A percentile compares a stretch with the other conserved stretches of the same genome.
Conservation (phyloP, 768 basidiomycete genomes). For the Rossbeevera mucosa region DNA sequence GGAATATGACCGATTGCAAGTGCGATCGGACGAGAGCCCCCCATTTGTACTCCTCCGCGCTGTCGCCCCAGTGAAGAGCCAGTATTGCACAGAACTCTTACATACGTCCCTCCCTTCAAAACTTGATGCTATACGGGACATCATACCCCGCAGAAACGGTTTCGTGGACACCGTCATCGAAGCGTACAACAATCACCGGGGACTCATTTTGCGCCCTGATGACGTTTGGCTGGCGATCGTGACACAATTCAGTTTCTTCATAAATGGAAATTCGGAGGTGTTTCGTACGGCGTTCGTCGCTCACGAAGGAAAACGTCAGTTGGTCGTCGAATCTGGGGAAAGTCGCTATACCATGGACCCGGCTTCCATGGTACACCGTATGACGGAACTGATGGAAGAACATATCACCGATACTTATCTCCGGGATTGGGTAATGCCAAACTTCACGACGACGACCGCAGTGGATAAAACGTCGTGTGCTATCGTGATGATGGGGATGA, state of each 20-base stretch:
- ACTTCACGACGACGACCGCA: conserved; percentile 42
- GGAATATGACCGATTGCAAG: conserved; percentile 26
- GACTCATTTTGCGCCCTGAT: conserved; percentile 44
- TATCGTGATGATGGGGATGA: conserved; percentile 40
- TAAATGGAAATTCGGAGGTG: conserved; percentile 34
- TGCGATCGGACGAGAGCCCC: conserved; percentile 20
- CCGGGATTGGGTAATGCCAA: conserved; percentile 38
- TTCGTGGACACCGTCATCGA: conserved; percentile 34
- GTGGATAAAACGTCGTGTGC: conserved; percentile 37
- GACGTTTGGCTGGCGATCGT: conserved; percentile 42
- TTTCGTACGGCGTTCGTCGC: conserved; percentile 31
- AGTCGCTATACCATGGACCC: conserved; percentile 30
- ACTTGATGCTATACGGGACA: conserved; percentile 22
- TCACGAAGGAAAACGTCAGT: conserved; percentile 21
- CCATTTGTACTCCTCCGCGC: conserved; percentile 19
- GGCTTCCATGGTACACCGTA: conserved; percentile 22
- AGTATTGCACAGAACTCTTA: conserved; percentile 22
- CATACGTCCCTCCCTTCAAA: conserved; percentile 25
- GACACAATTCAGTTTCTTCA: conserved; percentile 37
- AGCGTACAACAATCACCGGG: conserved; percentile 34
- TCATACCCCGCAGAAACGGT: conserved; percentile 30
- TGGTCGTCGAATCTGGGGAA: conserved; percentile 23
- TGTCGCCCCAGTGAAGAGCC: conserved; percentile 20
- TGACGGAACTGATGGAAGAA: conserved; percentile 20
- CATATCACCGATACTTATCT: conserved; percentile 25